Evolutionary conservation across 2,329 filamentous ascomycete genomes (phyloP), one percentile per base, ranked within the genome.

Genomic region (Chaetomium sp.): DNA sequence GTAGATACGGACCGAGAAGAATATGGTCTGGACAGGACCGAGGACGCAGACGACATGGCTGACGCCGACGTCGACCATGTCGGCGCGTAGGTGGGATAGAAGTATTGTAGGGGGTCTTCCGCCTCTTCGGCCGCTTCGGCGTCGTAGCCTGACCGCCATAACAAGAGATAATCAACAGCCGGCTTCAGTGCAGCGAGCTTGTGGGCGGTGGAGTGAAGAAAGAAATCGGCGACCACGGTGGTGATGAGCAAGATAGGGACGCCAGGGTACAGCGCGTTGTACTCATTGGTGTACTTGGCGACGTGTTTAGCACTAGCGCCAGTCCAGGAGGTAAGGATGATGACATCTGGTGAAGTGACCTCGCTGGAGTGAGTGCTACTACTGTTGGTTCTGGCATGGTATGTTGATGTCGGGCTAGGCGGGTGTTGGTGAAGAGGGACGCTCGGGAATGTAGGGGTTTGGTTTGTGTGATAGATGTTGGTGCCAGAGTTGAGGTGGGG

Each of bases 321-420:
- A 67, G 78, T 75, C 77, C 76, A 79, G 58, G 75, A 62, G 35
- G 61, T 70, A 50, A 75, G 66, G 53, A 79, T 64, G 52, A 79
- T 67, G 33, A 79, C 70, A 46, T 69, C 70, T 14, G 69, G 68
- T 4, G 60, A 55, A 5, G 58, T 8, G 38, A 42, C 12, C 44
- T 56, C 43, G 33, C 19, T 27, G 19, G 19, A 27, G 19, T 27
- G 19, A 27, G 19, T 27, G 19, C 19, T 27, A 27, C 19, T 27
- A 27, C 19, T 27, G 19, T 27, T 27, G 19, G 19, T 27, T 27
- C 19, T 27, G 19, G 19, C 19, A 27, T 27, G 19, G 19, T 27
- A 27, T 27, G 19, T 27, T 27, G 19, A 27, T 27, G 19, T 27
- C 19, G 19, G 19, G 19, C 19, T 27, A 27, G 19, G 19, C 19